Base-by-base conservation (phyloP, 805 yeast genomes). In the Schizosaccharomyces lindneri region DNA sequence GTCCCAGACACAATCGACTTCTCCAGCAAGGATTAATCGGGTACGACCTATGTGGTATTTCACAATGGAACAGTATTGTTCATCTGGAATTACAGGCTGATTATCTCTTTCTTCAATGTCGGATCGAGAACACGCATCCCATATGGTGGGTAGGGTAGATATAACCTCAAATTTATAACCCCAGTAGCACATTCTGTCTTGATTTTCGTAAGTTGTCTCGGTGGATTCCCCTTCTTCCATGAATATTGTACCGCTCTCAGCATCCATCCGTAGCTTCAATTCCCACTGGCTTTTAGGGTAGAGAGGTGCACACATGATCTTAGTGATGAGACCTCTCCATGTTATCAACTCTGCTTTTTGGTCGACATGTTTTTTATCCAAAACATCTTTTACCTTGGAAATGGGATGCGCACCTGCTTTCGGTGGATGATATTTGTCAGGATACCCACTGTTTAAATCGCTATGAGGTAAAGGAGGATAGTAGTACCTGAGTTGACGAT, bases 1-100 rank as follows among this genome's bases (percentile, higher is more conserved):
- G 70, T 88, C 96, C 78, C 83, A 84, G 11, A 84, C 83, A 70
- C 96, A 84, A 71, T 90, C 97, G 24, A 90, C 86, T 72, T 93
- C 97, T 1, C 95, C 96, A 0, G 88, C 95, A 57, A 88, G 70
- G 5, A 86, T 70, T 55, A 87, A 71, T 64, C 78, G 79, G 21
- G 81, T 77, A 59, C 77, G 78, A 7, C 95, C 96, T 17, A 90
- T 81, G 2, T 95, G 94, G 0, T 96, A 83, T 66, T 79, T 78
- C 5, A 89, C 89, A n/a, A 90, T 83, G 0, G 87, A 78, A 59
- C 84, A 75, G 68, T 81, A 88, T 71, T 90, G 95, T 66, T 83
- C 87, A 59, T 81, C 81, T 68, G 81, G 84, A 68, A 79, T 81
- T 6, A 85, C 88, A 0, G 75, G 72, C 62, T 76, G 75, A 65